Conservation (phyloP, 306 rosid genomes). For the Lathyrus tuberosus region DNA sequence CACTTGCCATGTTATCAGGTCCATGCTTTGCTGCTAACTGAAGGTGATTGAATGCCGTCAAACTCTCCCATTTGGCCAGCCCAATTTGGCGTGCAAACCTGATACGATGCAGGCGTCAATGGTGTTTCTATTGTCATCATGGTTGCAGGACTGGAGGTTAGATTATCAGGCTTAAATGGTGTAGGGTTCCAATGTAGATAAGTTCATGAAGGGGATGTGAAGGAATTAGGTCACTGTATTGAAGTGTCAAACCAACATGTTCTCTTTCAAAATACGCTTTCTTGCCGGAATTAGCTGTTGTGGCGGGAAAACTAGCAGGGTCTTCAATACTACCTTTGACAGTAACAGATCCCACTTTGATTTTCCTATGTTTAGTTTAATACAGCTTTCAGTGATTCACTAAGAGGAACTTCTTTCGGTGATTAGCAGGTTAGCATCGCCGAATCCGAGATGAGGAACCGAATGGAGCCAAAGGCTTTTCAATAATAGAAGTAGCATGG, state of each 20-base stretch:
- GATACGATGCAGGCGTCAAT: conserved; percentile 42
- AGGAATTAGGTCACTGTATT: conserved; percentile 34
- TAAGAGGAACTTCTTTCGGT: conserved; percentile 49
- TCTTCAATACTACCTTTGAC: conserved; percentile 39
- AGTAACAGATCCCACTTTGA: conserved; percentile 37
- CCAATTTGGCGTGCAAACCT: conserved; percentile 51
- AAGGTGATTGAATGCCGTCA: too few species aligned
- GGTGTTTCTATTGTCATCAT: conserved; percentile 43
- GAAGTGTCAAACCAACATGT: conserved; percentile 37
- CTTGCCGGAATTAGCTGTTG: conserved; percentile 39
- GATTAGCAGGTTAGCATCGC: too few species aligned
- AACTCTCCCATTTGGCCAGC: conserved; percentile 37
- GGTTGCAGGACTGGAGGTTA: conserved; percentile 40
- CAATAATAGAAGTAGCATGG: too few species aligned
- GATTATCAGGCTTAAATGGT: conserved; percentile 37
- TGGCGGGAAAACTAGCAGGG: conserved; percentile 40
- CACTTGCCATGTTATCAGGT: too few species aligned
- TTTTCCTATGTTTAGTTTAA: conserved; percentile 45
- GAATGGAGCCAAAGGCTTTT: too few species aligned
- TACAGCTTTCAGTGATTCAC: conserved; percentile 48
- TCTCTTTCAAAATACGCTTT: conserved; percentile 36
- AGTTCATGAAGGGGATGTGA: conserved; percentile 50
- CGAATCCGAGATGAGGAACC: too few species aligned
- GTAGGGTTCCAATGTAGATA: conserved; percentile 50
- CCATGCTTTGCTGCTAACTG: too few species aligned